Conservation (phyloP, 805 yeast species). For the Yamadazyma akitaensis region DNA sequence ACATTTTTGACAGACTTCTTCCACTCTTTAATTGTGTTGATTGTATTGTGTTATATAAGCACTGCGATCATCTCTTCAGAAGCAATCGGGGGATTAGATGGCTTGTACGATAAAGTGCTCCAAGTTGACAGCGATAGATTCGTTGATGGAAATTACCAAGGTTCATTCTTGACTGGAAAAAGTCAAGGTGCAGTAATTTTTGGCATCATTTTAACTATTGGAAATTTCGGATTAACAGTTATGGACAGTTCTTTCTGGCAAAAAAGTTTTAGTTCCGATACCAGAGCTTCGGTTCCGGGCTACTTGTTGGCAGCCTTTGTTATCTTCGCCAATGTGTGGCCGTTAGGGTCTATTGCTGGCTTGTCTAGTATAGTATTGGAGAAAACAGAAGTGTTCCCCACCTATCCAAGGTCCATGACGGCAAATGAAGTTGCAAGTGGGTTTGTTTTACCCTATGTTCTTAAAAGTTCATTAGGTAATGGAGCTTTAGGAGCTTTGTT, state of each 20-base stretch:
- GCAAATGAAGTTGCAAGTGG: constrained; percentile 26
- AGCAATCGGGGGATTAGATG: constrained; percentile 26
- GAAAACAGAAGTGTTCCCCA: constrained; percentile 23
- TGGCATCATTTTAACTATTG: constrained; percentile 32
- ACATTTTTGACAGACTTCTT: constrained; percentile 49
- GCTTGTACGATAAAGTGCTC: constrained; percentile 22
- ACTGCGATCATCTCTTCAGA: constrained; percentile 25
- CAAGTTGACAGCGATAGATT: constrained; percentile 19
- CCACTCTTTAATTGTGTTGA: constrained; percentile 23
- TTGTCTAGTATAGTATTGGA: constrained; percentile 29
- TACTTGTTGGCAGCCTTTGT: constrained; percentile 31
- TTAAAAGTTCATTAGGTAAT: constrained; percentile 30
- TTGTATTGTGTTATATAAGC: constrained; percentile 24
- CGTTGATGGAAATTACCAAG: constrained; percentile 31
- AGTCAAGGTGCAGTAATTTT: constrained; percentile 33
- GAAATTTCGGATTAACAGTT: constrained; percentile 36
- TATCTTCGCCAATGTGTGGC: constrained; percentile 34
- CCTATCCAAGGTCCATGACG: constrained; percentile 31
- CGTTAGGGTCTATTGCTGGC: constrained; percentile 34
- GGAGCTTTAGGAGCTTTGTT: constrained; percentile 31
- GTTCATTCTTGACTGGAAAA: constrained; percentile 35
- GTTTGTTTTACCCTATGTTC: constrained; percentile 26
- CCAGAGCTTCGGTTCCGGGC: constrained; percentile 35
- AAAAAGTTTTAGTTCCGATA: constrained; percentile 35
- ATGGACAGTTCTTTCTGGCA: constrained; percentile 43